Percentiles rank a stretch among this genome's conserved stretches.
Conservation (phyloP, 2,329 filamentous ascomycete species). For the Fusarium coicis region DNA sequence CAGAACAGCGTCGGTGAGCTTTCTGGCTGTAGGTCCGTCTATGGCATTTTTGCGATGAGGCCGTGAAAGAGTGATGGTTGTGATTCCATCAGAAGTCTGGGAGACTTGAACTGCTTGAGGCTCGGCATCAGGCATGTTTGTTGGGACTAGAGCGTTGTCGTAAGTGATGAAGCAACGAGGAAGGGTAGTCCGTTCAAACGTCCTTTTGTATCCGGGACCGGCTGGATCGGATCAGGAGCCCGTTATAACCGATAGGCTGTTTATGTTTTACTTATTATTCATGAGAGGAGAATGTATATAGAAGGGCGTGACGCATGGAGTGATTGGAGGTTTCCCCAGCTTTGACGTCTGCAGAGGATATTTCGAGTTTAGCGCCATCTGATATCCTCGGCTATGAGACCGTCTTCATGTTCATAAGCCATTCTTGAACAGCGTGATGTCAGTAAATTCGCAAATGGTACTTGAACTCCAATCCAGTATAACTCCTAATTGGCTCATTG, state of each 20-base stretch:
- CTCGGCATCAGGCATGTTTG: not conserved
- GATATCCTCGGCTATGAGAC: not conserved
- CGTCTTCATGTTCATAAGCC: not conserved
- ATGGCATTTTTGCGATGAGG: conserved; percentile 12
- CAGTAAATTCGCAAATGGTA: too few species aligned
- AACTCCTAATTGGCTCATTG: too few species aligned
- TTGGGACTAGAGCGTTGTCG: not conserved
- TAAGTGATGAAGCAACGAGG: not conserved
- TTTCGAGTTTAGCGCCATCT: not conserved
- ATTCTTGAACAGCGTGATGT: too few species aligned
- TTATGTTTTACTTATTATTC: not conserved
- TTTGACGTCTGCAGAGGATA: not conserved
- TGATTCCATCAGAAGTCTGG: conserved; percentile 9
- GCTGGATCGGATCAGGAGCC: not conserved
- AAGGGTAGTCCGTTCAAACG: not conserved
- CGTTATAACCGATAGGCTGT: not conserved
- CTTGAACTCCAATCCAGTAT: too few species aligned
- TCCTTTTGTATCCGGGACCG: not conserved
- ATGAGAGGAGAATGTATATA: not conserved
- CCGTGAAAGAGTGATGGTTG: conserved; percentile 8
- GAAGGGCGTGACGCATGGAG: not conserved
- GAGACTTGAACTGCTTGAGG: conserved; percentile 1
- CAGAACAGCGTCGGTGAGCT: not conserved
- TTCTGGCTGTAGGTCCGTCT: conserved; percentile 8
- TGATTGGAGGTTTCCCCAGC: not conserved